Evolutionary conservation across 257 asterid genomes (phyloP), one percentile per base, ranked within the genome.

Genomic region (Gentiana dahurica): DNA sequence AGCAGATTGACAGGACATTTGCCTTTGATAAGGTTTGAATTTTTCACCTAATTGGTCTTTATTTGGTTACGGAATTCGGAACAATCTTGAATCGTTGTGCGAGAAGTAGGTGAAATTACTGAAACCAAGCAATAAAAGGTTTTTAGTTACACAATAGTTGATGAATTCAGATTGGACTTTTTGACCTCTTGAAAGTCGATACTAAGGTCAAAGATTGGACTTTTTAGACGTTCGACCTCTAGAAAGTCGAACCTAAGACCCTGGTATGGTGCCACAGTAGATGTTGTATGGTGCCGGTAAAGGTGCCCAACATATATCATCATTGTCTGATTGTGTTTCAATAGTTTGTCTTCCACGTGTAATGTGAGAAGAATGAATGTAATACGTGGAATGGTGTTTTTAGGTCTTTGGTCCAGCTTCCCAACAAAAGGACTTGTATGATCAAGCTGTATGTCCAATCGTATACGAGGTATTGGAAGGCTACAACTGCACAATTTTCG

Each of bases 401-500:
- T 64, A 79, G 91, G 91, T 79, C 51, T 77, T 75, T 71, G 79
- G 82, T 59, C 84, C 84, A 2, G 38, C 63, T 2, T 65, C 75
- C 4, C 65, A 65, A 70, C 84, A 79, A 73, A 62, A 73, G 57
- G 76, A 79, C 44, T 38, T 79, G 36, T 79, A 77, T 69, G 74
- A 79, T 55, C 70, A 68, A 35, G 78, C 71, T n/a, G 86, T 79
- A 35, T 68, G 71, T 36, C 84, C 86, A 4, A 61, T 66, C 34
- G 72, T 82, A 4, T 46, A 59, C 11, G 91, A 82, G 53, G 84
- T 72, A 47, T 68, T 79, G 6, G 81, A 77, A 61, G 91, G 86
- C 32, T 77, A 82, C 71, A 82, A 63, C 44, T 79, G 85, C 73
- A 79, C 87, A 15, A 71, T 82, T 35, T 79, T 77, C 55, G 87